phyloP scores from a whole-genome alignment of 768 basidiomycete genomes.

The Serendipita sp. region DNA sequence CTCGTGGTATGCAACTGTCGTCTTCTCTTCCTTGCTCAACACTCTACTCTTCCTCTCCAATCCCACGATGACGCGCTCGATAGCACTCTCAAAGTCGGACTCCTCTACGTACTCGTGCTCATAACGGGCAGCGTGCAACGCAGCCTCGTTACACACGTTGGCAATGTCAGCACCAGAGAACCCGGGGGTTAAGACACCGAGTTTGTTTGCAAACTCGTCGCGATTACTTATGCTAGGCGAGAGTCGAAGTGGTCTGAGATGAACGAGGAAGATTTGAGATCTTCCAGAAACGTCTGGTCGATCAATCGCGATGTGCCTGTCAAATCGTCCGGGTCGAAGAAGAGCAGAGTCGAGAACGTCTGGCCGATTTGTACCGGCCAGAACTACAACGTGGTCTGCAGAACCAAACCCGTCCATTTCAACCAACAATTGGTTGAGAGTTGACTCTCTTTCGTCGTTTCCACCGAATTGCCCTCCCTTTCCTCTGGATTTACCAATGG shows the following conservation, averaged over 20 bases:
- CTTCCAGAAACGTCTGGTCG: constrained; percentile 88
- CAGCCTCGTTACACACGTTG: constrained; percentile 97
- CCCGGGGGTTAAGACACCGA: constrained; percentile 90
- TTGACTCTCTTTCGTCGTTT: constrained; percentile 95
- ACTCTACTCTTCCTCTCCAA: constrained; percentile 91
- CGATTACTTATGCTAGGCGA: constrained; percentile 21
- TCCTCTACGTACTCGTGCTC: constrained; percentile 63
- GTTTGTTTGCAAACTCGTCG: constrained; percentile 63
- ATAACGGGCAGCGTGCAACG: constrained; percentile 82
- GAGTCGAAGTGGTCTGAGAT: constrained; percentile 70
- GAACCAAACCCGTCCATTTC: constrained; percentile 99
- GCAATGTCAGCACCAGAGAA: constrained; percentile 99
- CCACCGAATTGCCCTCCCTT: constrained; percentile 69
- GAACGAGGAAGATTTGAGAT: constrained; percentile 85
- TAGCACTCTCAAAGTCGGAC: constrained; percentile 87
- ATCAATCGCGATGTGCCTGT: constrained; percentile 90
- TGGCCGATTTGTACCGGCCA: constrained; percentile 92
- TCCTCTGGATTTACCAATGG: constrained; percentile 87
- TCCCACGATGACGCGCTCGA: constrained; percentile 95
- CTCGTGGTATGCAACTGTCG: constrained; percentile 96
- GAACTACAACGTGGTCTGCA: constrained; percentile 89
- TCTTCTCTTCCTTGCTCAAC: constrained; percentile 90
- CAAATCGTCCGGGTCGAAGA: constrained; percentile 95
- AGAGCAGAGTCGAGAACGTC: constrained; percentile 93
- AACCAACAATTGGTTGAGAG: constrained; percentile 90